Conservation (phyloP, 2,329 filamentous ascomycete genomes). For the Cordyceps cateniannulata region DNA sequence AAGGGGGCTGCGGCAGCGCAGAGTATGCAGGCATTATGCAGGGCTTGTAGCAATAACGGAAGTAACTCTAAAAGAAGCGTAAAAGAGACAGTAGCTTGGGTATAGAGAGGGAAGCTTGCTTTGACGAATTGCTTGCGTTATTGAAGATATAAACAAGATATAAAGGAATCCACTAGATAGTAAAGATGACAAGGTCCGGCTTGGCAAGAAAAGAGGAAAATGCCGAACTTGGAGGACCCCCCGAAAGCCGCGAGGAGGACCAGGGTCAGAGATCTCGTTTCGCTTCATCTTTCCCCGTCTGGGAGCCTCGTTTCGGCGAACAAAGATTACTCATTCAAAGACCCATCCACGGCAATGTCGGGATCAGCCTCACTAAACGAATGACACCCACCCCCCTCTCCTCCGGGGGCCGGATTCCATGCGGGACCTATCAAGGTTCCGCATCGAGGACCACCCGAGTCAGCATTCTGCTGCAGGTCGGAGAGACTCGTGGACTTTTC, state of each 20-base stretch:
- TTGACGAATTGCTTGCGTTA: too few species aligned
- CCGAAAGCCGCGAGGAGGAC: not conserved
- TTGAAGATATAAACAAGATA: too few species aligned
- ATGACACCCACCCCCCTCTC: not conserved
- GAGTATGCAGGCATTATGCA: not conserved
- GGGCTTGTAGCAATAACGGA: not conserved
- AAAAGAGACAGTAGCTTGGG: not conserved
- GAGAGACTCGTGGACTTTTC: not conserved
- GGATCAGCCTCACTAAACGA: not conserved
- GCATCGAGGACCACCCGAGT: not conserved
- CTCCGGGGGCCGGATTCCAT: not conserved
- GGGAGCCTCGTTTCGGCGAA: too few species aligned
- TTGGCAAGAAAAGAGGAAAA: too few species aligned
- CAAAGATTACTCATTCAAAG: not conserved
- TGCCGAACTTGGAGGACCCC: too few species aligned
- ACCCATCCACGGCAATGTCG: conserved; percentile 1
- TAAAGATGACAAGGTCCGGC: too few species aligned
- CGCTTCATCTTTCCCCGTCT: not conserved
- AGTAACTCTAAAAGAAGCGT: not conserved
- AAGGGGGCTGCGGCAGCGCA: not conserved
- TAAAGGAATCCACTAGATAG: too few species aligned
- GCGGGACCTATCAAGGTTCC: not conserved
- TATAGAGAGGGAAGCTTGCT: not conserved
- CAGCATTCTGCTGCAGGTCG: not conserved
- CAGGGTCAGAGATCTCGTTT: not conserved